Base-by-base conservation (phyloP, 1,139 yeast species). In the Magnusiomyces ingens region DNA sequence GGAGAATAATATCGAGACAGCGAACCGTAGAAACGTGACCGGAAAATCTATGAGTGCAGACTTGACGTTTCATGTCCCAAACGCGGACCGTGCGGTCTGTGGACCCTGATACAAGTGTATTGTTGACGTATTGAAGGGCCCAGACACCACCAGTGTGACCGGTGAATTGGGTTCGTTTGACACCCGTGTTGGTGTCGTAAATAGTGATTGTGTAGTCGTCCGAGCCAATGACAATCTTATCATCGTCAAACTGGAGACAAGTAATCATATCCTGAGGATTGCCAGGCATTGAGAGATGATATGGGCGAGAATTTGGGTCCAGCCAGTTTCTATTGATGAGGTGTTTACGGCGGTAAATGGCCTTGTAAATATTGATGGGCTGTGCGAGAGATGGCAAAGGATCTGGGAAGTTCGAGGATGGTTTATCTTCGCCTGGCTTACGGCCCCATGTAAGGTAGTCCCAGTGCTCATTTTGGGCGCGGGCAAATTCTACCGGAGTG, bases 121-220 rank as follows among this genome's bases (percentile, higher is more conserved):
- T 71, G n/a, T 88, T 88, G 52, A 80, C 80, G 66, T 90, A 91
- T 68, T 93, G 90, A 66, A 93, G 75, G 1, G 99, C 98, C 99
- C 99, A 93, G 10, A 94, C 99, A 29, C 99, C 99, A 49, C 98
- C 98, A 56, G 87, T 95, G 65, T 93, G 99, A 12, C 97, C 98
- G 52, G 78, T 76, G 51, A 93, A 74, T 26, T 67, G 64, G 35
- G 62, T 62, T 45, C 63, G 64, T 48, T 84, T 73, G 48, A 74
- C 73, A 3, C 97, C 97, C 0, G 88, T 82, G 40, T 76, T 73
- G 2, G 96, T 82, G 60, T 86, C 84, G 67, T 89, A 90, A 10
- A 94, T 83, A 57, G 88, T 82, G 58, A 93, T 88, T 62, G 82
- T 79, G 60, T 81, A 81, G 61, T 89, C 96, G 63, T 91, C 98